These are phyloP conservation scores for Pholiota molesta DNA, from an alignment of 768 basidiomycete genomes.

Conservation along the genomic window DNA sequence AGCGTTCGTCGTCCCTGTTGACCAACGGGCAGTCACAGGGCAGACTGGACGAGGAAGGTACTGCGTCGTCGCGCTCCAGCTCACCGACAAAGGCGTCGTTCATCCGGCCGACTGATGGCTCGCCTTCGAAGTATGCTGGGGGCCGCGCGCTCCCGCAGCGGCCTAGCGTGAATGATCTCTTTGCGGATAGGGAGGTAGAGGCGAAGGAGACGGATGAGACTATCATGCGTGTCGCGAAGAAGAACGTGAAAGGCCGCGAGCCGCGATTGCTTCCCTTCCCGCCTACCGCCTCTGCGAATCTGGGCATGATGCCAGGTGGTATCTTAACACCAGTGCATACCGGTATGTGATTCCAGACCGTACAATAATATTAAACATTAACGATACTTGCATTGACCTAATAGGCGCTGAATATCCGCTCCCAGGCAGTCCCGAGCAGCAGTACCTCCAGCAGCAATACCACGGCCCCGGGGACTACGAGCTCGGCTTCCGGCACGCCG, in stretches of 20 bases:
- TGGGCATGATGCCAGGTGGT: background rate
- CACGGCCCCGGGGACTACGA: conserved; percentile 16
- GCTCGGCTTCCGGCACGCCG: conserved; percentile 18
- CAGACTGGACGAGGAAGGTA: conserved; percentile 12
- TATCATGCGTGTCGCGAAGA: conserved; percentile 20
- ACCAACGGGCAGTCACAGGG: background rate
- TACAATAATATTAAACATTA: background rate
- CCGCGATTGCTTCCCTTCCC: conserved; percentile 30
- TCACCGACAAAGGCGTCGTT: conserved; percentile 11
- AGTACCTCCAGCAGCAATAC: background rate
- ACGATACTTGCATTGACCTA: background rate
- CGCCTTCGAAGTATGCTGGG: conserved; percentile 4
- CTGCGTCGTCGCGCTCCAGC: conserved; percentile 6
- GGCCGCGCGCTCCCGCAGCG: conserved; percentile 17
- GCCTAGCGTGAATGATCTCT: conserved; percentile 21
- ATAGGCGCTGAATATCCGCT: conserved; percentile 17
- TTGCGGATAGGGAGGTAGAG: conserved; percentile 10
- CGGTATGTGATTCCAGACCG: background rate
- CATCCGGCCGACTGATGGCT: background rate
- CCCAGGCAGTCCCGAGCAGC: conserved; percentile 20
- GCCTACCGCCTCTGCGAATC: conserved; percentile 7
- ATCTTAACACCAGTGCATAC: conserved; percentile 9
- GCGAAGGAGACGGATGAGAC: conserved; percentile 22
- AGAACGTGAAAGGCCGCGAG: conserved; percentile 24
- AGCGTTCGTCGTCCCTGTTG: background rate